Evolutionary conservation across 345 rosid genomes (phyloP).

Genomic region (Eucalyptus victrix): DNA sequence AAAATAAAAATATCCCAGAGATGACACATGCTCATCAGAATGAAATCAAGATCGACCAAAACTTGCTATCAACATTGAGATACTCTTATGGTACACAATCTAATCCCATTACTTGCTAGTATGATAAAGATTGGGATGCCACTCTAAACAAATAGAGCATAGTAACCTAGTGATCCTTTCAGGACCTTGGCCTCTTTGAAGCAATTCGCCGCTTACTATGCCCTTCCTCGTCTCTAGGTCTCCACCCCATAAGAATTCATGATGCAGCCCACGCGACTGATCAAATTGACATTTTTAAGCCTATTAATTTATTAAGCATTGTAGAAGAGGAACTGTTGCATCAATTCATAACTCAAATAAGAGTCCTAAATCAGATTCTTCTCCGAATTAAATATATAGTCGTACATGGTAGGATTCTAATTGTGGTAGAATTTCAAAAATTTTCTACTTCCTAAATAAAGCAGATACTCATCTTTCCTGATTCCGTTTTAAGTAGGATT

Average conservation of each 20-base stretch:
- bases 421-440: neutral
- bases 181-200: neutral
- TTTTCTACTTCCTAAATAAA: neutral
- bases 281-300: neutral
- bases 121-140: neutral
- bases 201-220: neutral
- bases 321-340: neutral
- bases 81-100: neutral
- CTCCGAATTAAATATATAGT: neutral
- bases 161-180: neutral
- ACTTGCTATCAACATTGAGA: neutral
- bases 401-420: neutral
- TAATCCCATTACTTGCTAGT: neutral
- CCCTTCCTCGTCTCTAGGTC: neutral
- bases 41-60: neutral
- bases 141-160: neutral
- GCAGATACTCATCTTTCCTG: neutral
- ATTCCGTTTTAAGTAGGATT: neutral
- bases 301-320: neutral
- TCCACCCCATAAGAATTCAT: neutral
- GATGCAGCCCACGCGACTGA: neutral
- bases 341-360: neutral
- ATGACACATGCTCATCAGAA: neutral
- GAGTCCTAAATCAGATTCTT: neutral
- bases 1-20: neutral